phyloP scores from a whole-genome alignment of 2,329 filamentous ascomycete genomes.

The Plenodomus tracheiphilus region DNA sequence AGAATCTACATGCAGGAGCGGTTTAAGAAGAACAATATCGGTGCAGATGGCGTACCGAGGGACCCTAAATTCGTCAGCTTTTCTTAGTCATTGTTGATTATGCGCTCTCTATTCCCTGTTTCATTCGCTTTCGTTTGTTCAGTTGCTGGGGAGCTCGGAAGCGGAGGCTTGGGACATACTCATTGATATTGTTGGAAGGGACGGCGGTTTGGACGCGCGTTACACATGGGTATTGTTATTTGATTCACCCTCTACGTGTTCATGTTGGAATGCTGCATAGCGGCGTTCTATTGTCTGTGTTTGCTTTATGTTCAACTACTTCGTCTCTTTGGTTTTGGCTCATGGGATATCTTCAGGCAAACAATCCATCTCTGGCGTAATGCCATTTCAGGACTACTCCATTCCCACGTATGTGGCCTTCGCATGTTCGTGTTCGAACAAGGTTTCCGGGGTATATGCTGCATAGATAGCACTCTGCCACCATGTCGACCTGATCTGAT shows the following conservation, averaged over 20 bases:
- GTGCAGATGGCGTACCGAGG: slow-evolving; percentile 79
- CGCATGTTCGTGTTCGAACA: neutral
- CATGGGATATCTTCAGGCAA: neutral
- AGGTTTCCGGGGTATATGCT: no score
- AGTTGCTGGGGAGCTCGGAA: neutral
- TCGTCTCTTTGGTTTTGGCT: neutral
- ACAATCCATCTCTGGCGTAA: neutral
- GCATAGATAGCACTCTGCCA: no score
- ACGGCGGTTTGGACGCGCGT: neutral
- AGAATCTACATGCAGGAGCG: slow-evolving; percentile 81
- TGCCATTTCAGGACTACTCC: neutral
- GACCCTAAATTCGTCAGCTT: slow-evolving; percentile 98
- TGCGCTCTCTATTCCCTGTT: neutral
- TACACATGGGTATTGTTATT: neutral
- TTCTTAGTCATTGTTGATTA: slow-evolving; percentile 48
- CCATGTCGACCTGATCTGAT: no score
- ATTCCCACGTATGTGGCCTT: neutral
- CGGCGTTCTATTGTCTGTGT: neutral
- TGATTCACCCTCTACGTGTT: no score
- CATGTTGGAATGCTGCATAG: neutral
- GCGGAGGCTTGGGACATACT: neutral
- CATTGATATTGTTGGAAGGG: neutral
- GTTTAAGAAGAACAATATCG: slow-evolving; percentile 87
- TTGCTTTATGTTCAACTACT: neutral
- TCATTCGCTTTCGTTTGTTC: slow-evolving; percentile 1